Evolutionary conservation across 2,329 filamentous ascomycete species (phyloP), one percentile per base, ranked within the genome.

Genomic region (Alternaria burnsii): DNA sequence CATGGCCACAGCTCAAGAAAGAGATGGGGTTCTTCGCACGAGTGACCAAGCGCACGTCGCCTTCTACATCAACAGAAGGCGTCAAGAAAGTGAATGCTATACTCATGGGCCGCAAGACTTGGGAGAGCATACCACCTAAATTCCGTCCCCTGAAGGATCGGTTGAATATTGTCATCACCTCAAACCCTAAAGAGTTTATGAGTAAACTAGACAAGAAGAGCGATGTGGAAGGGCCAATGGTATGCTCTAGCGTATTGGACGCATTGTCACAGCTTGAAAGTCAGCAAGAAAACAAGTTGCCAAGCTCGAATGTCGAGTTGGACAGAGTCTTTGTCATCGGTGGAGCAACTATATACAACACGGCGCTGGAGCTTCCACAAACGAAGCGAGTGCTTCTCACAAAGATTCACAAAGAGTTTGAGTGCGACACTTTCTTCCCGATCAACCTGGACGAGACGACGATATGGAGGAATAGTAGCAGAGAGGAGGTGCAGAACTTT

Each of bases 31-130:
- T 97, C 78, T 99, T 99, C 78, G 91, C 93, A 18, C 89, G 94
- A 60, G 90, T 97, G 41, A 98, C 94, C 3, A 93, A 91, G 71
- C 87, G 89, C 16, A 76, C 87, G 0, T 82, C 84, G 24, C 61
- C 66, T 0, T 28, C 32, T 6, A 59, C 61, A 4, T 52, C 54
- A 5, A 53, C 59, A 30, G 30, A 50, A 24, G 43, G 51, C 22
- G 28, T 34, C 55, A 56, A 55, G 11, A 68, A 58, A 16, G 64
- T 78, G 32, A 84, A 85, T 78, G 91, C 92, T 18, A 92, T 98
- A 52, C 90, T 99, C 69, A 99, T 99, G 95, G 95, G 95, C 61
- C 91, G 95, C 74, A 97, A 96, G 80, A 99, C 95, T 0, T 99
- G 94, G 90, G 93, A 97, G 53, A 93, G 89, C 66, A 94, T 99